These are phyloP conservation scores for Cubamyces lactineus DNA, from an alignment of 768 basidiomycete genomes.

Conservation along the genomic window DNA sequence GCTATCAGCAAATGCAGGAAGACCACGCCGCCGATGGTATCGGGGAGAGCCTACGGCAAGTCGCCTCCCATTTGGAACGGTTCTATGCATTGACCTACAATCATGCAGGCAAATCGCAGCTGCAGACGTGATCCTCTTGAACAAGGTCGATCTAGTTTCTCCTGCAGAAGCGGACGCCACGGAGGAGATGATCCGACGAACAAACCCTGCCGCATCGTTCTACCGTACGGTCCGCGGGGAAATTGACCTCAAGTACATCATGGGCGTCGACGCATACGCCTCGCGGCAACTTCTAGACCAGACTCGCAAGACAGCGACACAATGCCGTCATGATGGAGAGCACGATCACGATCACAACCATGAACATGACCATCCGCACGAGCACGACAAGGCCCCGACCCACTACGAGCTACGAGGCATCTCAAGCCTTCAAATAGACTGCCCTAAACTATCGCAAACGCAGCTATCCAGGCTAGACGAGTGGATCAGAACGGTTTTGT, in stretches of 20 bases:
- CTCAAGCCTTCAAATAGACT: conserved; percentile 71
- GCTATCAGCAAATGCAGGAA: conserved; percentile 81
- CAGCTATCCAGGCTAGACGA: conserved; percentile 64
- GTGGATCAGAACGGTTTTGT: conserved; percentile 82
- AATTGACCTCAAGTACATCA: conserved; percentile 75
- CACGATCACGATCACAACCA: conserved; percentile 41
- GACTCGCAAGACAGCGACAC: background rate
- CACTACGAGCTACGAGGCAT: conserved; percentile 84
- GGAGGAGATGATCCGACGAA: conserved; percentile 62
- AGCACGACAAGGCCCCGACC: conserved; percentile 31
- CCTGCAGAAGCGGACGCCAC: conserved; percentile 47
- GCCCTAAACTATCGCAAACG: conserved; percentile 57
- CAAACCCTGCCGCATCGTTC: conserved; percentile 83
- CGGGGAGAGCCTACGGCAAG: conserved; percentile 81
- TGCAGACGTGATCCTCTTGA: conserved; percentile 89
- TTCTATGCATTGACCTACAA: background rate
- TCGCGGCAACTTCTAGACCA: conserved; percentile 42
- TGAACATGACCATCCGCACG: conserved; percentile 38
- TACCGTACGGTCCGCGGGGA: conserved; percentile 70
- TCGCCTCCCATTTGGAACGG: background rate
- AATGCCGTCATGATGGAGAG: conserved; percentile 32
- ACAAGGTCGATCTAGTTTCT: conserved; percentile 83
- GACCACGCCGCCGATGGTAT: conserved; percentile 64
- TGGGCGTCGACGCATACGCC: conserved; percentile 81
- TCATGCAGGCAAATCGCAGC: conserved; percentile 85